These are phyloP conservation scores for Scenedesmus sp. DNA, from an alignment of 163 green algal genomes.

Conservation along the genomic window DNA sequence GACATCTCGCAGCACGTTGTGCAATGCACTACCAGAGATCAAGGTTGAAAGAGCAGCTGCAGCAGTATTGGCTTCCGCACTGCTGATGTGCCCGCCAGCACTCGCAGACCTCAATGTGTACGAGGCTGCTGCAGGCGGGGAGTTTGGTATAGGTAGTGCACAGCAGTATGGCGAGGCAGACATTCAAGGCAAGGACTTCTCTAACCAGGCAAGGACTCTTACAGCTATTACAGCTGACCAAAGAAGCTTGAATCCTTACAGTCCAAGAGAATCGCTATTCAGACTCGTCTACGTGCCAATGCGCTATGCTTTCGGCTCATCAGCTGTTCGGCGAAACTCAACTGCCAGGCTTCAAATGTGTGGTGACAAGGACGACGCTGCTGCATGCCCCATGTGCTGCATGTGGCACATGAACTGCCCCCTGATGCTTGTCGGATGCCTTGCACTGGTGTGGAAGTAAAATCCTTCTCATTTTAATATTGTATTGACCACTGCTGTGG, in stretches of 20 bases:
- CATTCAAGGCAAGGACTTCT: slow-evolving; percentile 81
- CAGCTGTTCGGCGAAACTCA: not conserved
- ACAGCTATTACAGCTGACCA: not conserved
- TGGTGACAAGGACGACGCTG: not conserved
- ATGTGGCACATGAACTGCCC: not conserved
- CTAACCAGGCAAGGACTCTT: slow-evolving; percentile 61
- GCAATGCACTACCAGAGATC: not conserved
- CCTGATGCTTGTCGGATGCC: not conserved
- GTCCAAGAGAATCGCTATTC: not conserved
- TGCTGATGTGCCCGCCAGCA: slow-evolving; percentile 56
- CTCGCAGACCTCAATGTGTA: slow-evolving; percentile 75
- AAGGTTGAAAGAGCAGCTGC: slow-evolving; percentile 53
- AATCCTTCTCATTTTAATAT: no score
- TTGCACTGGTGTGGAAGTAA: not conserved
- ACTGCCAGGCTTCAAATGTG: not conserved
- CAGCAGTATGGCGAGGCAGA: slow-evolving; percentile 88
- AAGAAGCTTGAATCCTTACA: not conserved
- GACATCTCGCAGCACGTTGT: not conserved
- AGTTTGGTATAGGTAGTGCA: slow-evolving; percentile 87
- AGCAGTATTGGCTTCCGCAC: slow-evolving; percentile 44
- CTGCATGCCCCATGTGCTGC: not conserved
- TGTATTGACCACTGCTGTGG: not conserved
- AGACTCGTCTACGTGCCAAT: not conserved
- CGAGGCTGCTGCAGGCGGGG: slow-evolving; percentile 66
- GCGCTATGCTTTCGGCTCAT: not conserved